phyloP scores from a whole-genome alignment of 1,284 basidiomycete species.

The Ceratobasidium sp. region DNA sequence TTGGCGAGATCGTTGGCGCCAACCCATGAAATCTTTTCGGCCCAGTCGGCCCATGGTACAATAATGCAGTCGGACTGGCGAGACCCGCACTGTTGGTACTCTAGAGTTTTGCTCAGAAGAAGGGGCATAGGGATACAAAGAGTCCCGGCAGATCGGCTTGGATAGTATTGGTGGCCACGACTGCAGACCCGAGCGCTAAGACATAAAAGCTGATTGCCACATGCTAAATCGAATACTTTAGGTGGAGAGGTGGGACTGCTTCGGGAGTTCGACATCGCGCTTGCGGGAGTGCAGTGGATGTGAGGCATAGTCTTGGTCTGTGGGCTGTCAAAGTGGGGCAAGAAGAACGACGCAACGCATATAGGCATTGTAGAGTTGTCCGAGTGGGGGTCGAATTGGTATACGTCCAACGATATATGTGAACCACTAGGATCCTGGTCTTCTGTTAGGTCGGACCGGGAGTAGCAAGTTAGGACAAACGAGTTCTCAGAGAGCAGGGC shows the following conservation, averaged over 20 bases:
- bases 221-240: not conserved
- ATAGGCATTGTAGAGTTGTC: not conserved
- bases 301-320: not conserved
- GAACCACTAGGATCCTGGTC: not conserved
- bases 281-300: not conserved
- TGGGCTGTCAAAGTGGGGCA: not conserved
- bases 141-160: not conserved
- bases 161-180: not conserved
- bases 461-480: not conserved
- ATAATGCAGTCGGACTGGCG: not conserved
- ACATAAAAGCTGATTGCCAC: not conserved
- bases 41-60: too few relatives aligned
- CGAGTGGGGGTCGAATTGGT: not conserved
- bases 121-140: not conserved
- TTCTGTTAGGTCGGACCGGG: too few relatives aligned
- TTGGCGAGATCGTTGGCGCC: too few relatives aligned
- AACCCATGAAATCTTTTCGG: not conserved
- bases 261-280: not conserved
- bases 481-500: conserved; percentile 19
- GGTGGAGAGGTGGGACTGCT: not conserved
- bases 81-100: not conserved
- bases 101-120: not conserved
- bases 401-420: not conserved
- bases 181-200: not conserved
- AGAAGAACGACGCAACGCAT: conserved; percentile 4